Evolutionary conservation across 2,329 filamentous ascomycete genomes (phyloP), one percentile per base, ranked within the genome.

Genomic region (Pyrenochaeta sp.): DNA sequence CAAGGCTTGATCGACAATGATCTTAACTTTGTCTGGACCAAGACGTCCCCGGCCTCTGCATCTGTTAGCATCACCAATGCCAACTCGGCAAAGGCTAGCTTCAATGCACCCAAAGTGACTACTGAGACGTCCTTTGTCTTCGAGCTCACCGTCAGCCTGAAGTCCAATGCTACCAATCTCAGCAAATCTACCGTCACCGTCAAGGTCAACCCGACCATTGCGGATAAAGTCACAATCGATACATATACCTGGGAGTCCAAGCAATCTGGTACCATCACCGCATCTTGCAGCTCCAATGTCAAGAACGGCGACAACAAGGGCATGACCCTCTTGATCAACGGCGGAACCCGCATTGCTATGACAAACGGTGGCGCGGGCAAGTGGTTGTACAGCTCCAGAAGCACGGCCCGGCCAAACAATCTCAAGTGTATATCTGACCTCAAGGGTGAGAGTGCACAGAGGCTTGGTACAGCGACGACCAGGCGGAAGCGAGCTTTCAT

Each of bases 281-380:
- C 75, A 32, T 62, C 63, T 1, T 75, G 73, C 33, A 68, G 66
- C 27, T 73, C 72, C 14, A 76, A 75, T 42, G 68, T 76, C 10
- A 59, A 68, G 7, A 73, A 74, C 29, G 67, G 69, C 14, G 63
- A 66, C 15, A 68, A 65, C 46, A 69, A 66, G 44, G 63, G 44
- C 17, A 64, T 76, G 63, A 61, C 55, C 1, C 44, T 77, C n/a
- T 51, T 66, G 40, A 47, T 75, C 7, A 72, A 66, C 31, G 64
- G 65, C 0, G 61, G 29, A 3, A 64, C 59, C 2, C 63, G 53
- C 6, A 45, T 68, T 1, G 40, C 58, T 2, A 68, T 74, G 59
- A 66, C 64, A 37, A 46, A 53, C 20, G 49, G 51, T 1, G 64
- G 57, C 2, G 50, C 55, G 0, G 75, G 74, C 3, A 68, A 66